A percentile compares a stretch with the other conserved stretches of the same genome.
These are phyloP conservation scores for Hemileia vastatrix DNA, from an alignment of 1,284 basidiomycete species.

Conservation along the genomic window DNA sequence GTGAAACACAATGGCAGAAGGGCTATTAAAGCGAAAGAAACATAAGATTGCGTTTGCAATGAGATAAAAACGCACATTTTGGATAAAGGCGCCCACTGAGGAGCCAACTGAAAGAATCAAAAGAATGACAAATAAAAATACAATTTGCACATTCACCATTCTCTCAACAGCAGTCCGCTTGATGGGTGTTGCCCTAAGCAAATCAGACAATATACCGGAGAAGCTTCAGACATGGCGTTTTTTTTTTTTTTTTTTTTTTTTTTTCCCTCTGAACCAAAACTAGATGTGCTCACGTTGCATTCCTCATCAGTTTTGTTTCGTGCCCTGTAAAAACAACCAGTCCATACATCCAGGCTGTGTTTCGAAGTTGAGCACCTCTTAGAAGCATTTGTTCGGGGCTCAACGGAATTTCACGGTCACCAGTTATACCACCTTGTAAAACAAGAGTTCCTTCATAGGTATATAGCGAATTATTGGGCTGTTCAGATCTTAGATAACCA, in stretches of 20 bases:
- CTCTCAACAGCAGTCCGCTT: conserved; percentile 93
- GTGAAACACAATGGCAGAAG: too few species aligned
- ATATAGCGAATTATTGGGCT: conserved; percentile 95
- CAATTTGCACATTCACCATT: conserved; percentile 91
- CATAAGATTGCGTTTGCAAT: not conserved
- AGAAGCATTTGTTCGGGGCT: conserved; percentile 91
- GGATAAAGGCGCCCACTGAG: conserved; percentile 80
- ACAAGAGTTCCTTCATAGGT: conserved; percentile 67
- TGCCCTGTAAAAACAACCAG: conserved; percentile 91
- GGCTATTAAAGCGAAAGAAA: not conserved
- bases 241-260: too few species aligned
- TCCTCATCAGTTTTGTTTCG: conserved; percentile 97
- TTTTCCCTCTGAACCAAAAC: too few species aligned
- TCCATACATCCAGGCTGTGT: conserved; percentile 94
- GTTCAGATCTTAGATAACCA: conserved; percentile 81
- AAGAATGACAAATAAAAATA: conserved; percentile 86
- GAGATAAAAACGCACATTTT: conserved; percentile 48
- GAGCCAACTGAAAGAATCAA: conserved; percentile 80
- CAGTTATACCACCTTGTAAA: conserved; percentile 36
- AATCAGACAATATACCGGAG: too few species aligned
- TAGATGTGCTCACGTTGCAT: conserved; percentile 56
- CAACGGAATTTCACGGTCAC: conserved; percentile 69
- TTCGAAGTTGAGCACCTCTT: conserved; percentile 88
- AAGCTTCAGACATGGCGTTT: too few species aligned
- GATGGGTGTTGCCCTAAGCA: conserved; percentile 73